phyloP scores from a whole-genome alignment of 164 flowering plant genomes.

The Magnolia kwangsiensis region DNA sequence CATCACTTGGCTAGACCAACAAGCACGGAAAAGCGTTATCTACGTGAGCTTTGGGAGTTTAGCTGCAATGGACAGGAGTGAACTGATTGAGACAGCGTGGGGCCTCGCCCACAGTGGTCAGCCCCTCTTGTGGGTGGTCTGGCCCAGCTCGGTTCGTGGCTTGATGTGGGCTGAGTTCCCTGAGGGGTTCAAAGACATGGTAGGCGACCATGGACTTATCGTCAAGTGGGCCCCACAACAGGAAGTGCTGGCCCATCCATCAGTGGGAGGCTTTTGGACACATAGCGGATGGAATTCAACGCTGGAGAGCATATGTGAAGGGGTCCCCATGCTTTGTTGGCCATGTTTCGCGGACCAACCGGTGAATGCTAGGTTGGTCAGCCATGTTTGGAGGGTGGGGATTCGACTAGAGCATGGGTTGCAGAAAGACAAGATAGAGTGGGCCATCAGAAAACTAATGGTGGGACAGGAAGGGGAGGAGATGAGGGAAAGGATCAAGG shows the following conservation, averaged over 20 bases:
- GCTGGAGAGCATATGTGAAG: conserved; percentile 2
- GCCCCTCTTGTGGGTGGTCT: conserved; percentile 18
- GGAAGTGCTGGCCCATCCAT: conserved; percentile 36
- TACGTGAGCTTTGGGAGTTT: conserved; percentile 81
- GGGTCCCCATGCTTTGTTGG: conserved; percentile 10
- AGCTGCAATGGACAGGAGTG: conserved; percentile 10
- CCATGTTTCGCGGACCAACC: conserved; percentile 36
- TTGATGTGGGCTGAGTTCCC: conserved; percentile 11
- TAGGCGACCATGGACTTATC: conserved; percentile 26
- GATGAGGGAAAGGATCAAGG: not conserved
- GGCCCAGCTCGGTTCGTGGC: not conserved
- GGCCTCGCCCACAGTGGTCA: conserved; percentile 25
- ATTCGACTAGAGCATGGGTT: conserved; percentile 1
- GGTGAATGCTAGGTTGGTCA: conserved; percentile 5
- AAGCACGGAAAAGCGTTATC: conserved; percentile 38
- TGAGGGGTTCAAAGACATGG: conserved; percentile 24
- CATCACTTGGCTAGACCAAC: conserved; percentile 57
- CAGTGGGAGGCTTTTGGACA: conserved; percentile 27
- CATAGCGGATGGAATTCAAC: conserved; percentile 43
- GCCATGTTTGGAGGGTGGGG: conserved; percentile 13
- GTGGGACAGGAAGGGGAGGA: conserved; percentile 8
- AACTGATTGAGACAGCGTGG: conserved; percentile 30
- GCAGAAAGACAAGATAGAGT: conserved; percentile 4
- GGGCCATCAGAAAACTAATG: conserved; percentile 5
- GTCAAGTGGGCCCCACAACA: conserved; percentile 49